A percentile compares a stretch with the other conserved stretches of the same genome.
Evolutionary conservation across 2,329 filamentous ascomycete genomes (phyloP).

Genomic region (Biscogniauxia sp.): DNA sequence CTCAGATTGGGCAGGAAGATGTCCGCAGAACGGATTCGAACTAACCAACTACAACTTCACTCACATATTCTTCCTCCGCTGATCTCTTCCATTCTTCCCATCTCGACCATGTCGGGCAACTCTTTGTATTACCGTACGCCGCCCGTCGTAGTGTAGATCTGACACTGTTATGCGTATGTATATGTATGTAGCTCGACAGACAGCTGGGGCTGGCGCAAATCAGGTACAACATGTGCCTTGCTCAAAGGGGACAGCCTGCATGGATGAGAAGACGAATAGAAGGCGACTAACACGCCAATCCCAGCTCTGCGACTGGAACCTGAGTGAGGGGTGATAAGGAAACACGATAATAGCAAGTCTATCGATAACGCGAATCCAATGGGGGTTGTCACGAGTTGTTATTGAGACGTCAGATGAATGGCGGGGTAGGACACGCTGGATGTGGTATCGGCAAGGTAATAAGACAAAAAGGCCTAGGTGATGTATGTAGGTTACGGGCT

Average conservation of each 20-base stretch:
- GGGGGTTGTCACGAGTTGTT: slow-evolving; percentile 3
- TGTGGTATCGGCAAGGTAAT: not conserved
- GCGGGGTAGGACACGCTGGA: slow-evolving; percentile 5
- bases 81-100: not conserved
- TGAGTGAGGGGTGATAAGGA: not conserved
- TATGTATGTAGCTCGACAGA: too few species aligned
- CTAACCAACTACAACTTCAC: not conserved
- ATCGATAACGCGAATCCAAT: slow-evolving; percentile 3
- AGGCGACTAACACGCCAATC: not conserved
- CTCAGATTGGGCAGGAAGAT: not conserved
- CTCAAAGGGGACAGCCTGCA: not conserved
- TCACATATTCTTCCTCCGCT: not conserved
- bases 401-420: slow-evolving; percentile 2
- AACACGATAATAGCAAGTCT: not conserved
- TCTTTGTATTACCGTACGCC: too few species aligned
- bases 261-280: not conserved
- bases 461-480: not conserved
- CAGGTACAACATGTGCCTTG: too few species aligned
- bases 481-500: too few species aligned
- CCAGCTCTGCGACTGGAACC: not conserved
- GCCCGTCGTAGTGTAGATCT: too few species aligned
- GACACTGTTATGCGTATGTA: too few species aligned
- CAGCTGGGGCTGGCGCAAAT: too few species aligned
- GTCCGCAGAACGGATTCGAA: not conserved
- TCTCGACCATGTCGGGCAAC: too few species aligned